Percentiles rank a stretch among this genome's conserved stretches.
Conservation (phyloP, 2,329 filamentous ascomycete species). For the Botrytis byssoidea region DNA sequence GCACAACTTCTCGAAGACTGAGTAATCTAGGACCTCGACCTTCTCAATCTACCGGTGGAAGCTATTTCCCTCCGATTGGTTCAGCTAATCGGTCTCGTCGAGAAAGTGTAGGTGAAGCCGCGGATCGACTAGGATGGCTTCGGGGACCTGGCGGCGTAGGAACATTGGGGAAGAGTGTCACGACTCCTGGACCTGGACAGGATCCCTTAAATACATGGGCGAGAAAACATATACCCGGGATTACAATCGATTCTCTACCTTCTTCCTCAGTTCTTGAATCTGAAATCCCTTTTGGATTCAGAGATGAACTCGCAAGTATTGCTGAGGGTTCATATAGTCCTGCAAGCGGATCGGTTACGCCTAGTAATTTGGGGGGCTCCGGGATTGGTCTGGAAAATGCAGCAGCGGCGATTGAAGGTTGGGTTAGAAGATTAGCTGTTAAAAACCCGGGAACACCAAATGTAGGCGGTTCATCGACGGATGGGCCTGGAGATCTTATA, state of each 20-base stretch:
- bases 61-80: conserved; percentile 37
- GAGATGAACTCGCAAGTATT: conserved; percentile 42
- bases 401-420: conserved; percentile 83
- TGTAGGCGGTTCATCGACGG: conserved; percentile 41
- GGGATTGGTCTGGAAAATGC: conserved; percentile 69
- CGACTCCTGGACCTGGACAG: conserved; percentile 75
- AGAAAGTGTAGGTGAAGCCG: conserved; percentile 40
- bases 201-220: conserved; percentile 84
- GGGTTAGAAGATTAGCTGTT: conserved; percentile 79
- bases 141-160: conserved; percentile 86
- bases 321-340: conserved; percentile 42
- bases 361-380: conserved; percentile 47
- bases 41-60: conserved; percentile 27
- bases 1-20: conserved; percentile 31
- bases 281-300: conserved; percentile 57
- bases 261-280: conserved; percentile 65
- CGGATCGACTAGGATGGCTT: conserved; percentile 59
- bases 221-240: conserved; percentile 75
- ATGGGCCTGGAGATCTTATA: conserved; percentile 62
- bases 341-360: conserved; percentile 39
- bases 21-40: conserved; percentile 32
- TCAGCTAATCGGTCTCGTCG: conserved; percentile 32
- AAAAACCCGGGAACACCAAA: conserved; percentile 50
- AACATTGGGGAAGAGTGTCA: conserved; percentile 68
- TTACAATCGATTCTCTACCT: conserved; percentile 67